Percentiles rank a stretch among this genome's conserved stretches.
phyloP scores from a whole-genome alignment of 352 stramenopile species.

The Phytophthora pisi region DNA sequence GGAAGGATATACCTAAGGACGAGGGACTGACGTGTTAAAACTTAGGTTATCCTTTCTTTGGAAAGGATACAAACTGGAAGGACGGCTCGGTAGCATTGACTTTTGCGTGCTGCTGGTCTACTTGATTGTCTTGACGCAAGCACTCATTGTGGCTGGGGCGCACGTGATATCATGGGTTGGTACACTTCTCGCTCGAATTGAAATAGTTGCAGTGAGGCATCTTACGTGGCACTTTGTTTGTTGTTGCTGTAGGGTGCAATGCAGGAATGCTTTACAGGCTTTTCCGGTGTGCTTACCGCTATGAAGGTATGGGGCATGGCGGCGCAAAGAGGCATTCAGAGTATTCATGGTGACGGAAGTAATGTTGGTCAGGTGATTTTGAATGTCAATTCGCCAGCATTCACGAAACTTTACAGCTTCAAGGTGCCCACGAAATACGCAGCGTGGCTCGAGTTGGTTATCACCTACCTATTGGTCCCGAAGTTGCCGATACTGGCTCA shows the following conservation, averaged over 20 bases:
- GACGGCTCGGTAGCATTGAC: conserved; percentile 48
- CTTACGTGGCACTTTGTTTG: not conserved
- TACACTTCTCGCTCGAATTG: not conserved
- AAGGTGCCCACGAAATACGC: conserved; percentile 86
- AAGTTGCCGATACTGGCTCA: conserved; percentile 86
- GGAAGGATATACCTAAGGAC: not conserved
- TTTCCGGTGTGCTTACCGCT: conserved; percentile 79
- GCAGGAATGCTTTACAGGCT: conserved; percentile 75
- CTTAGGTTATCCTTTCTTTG: conserved; percentile 81
- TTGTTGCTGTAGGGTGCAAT: conserved; percentile 35
- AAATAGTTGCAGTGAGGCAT: not conserved
- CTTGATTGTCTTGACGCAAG: conserved; percentile 69
- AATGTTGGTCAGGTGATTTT: conserved; percentile 65
- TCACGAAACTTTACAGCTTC: conserved; percentile 71
- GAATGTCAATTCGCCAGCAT: conserved; percentile 73
- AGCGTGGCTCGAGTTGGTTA: conserved; percentile 87
- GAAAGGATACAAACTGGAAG: conserved; percentile 85
- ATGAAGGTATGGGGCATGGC: conserved; percentile 60
- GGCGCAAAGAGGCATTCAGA: no score
- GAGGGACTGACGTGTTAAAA: conserved; percentile 17
- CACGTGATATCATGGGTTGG: conserved; percentile 37
- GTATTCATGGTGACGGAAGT: not conserved
- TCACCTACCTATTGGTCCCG: conserved; percentile 84
- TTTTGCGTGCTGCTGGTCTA: conserved; percentile 58
- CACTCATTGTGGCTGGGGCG: conserved; percentile 54